These are phyloP conservation scores for Zopfia rhizophila DNA, from an alignment of 2,329 filamentous ascomycete genomes.

Conservation along the genomic window DNA sequence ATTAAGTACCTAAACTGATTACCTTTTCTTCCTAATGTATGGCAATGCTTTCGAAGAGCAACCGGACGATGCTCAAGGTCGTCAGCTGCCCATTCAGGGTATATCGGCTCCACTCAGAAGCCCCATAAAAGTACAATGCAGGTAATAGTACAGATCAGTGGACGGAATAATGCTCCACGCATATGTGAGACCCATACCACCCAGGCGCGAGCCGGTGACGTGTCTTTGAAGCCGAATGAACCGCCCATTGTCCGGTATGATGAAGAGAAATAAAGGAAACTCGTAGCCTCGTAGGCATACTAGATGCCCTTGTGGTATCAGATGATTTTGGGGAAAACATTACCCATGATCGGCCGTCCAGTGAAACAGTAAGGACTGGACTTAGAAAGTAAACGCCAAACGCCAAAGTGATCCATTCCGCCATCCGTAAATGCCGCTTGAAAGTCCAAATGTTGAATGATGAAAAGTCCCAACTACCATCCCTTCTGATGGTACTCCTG, in stretches of 20 bases:
- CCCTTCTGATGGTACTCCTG: constrained; percentile 86
- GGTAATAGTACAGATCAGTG: constrained; percentile 52
- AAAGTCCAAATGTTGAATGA: constrained; percentile 42
- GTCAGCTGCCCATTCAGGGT: constrained; percentile 32
- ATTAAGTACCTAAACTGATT: constrained; percentile 47
- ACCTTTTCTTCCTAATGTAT: constrained; percentile 39
- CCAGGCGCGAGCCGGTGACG: constrained; percentile 50
- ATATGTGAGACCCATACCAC: constrained; percentile 35
- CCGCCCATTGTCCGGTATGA: constrained; percentile 38
- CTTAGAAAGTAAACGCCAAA: constrained; percentile 33
- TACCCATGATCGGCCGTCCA: constrained; percentile 38
- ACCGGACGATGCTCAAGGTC: constrained; percentile 13
- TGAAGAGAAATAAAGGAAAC: constrained; percentile 44
- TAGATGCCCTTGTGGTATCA: constrained; percentile 47
- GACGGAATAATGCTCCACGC: constrained; percentile 31
- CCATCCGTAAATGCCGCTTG: constrained; percentile 49
- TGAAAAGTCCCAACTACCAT: constrained; percentile 67
- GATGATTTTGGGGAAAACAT: constrained; percentile 46
- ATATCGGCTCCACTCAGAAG: constrained; percentile 45
- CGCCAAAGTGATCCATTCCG: constrained; percentile 45
- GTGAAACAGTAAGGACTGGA: constrained; percentile 23
- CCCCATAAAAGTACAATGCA: constrained; percentile 54
- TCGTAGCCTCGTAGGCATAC: constrained; percentile 53
- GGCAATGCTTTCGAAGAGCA: constrained; percentile 41
- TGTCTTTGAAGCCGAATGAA: constrained; percentile 43